A percentile compares a stretch with the other conserved stretches of the same genome.
Conservation (phyloP, 345 rosid genomes). For the Linum tenue region DNA sequence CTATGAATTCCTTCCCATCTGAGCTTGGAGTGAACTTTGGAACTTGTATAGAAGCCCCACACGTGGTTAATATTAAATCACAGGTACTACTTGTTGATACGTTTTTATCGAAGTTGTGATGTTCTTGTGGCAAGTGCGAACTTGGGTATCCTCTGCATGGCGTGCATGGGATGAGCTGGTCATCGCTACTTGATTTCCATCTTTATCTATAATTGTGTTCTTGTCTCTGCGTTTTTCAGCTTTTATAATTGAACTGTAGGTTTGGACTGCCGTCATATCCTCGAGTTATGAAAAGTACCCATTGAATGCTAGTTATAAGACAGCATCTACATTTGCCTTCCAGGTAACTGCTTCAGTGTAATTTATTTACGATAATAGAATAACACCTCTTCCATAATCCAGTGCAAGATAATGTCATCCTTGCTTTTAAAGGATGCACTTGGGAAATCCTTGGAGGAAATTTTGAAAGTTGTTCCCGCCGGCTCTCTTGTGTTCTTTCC, state of each 20-base stretch:
- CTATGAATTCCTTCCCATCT: constrained; percentile 84
- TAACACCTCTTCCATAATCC: constrained; percentile 11
- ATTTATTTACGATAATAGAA: constrained; percentile 13
- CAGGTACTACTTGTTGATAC: constrained; percentile 39
- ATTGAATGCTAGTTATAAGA: constrained; percentile 81
- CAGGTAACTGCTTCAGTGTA: constrained; percentile 45
- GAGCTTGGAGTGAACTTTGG: constrained; percentile 96
- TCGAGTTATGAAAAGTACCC: constrained; percentile 63
- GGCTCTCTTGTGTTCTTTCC: constrained; percentile 93
- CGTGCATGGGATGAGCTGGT: too few species aligned
- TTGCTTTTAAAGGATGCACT: constrained; percentile 63
- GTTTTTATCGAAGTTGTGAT: too few species aligned
- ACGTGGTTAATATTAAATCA: constrained; percentile 67
- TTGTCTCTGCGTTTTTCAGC: constrained; percentile 8
- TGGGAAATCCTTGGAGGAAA: constrained; percentile 78
- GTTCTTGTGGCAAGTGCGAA: too few species aligned
- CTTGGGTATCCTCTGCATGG: too few species aligned
- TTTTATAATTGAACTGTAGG: constrained; percentile 38
- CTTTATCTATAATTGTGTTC: constrained; percentile 1
- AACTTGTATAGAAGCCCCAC: constrained; percentile 93
- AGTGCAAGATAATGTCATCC: background rate
- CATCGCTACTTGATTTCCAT: constrained; percentile 1
- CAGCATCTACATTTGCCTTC: constrained; percentile 66
- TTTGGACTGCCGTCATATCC: constrained; percentile 66
- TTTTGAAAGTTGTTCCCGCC: constrained; percentile 69